Base-by-base conservation (phyloP, 805 yeast species). In the Naumovozyma castellii region DNA sequence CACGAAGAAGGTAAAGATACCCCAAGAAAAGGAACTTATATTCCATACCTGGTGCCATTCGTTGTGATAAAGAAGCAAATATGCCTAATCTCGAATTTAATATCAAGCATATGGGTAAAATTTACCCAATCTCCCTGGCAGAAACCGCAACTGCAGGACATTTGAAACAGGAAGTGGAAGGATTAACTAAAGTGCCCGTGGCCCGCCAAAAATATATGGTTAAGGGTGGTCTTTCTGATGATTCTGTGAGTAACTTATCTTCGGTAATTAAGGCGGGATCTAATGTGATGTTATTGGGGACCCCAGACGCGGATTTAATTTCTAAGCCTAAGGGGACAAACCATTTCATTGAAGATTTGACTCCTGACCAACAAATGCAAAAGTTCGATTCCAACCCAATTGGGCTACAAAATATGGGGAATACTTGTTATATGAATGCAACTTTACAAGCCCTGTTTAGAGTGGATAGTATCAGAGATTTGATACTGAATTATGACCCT, bases 361-460 rank as follows among this genome's bases (percentile, higher is more conserved):
- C 71, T 28, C 70, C 57, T 12, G 53, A 51, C 29, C 57, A 55
- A 41, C 59, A 54, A 47, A 36, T 43, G 13, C 56, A 53, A 41
- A 66, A 54, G 61, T 59, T 47, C 68, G 67, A 59, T 61, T 45
- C 64, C 49, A 67, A 80, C 62, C 98, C 98, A 1, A 81, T 86
- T 18, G 98, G 98, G 0, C 71, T 92, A 51, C 84, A 82, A 62
- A 92, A 92, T 57, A 82, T 88, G 59, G 98, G 98, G 15, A 92
- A 92, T 56, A 92, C 98, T 0, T 92, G 98, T 62, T 88, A 88
- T 55, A 66, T 92, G 59, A 92, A 92, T 57, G 88, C 97, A 0
- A 71, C 92, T 33, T 66, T 92, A 36, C 98, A 92, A 57, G 86
- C 83, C 43, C 78, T 90, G 51, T 85, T 84, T 62, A 82, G 85